Evolutionary conservation across 2,329 filamentous ascomycete genomes (phyloP).

Genomic region (Didymella sp.): DNA sequence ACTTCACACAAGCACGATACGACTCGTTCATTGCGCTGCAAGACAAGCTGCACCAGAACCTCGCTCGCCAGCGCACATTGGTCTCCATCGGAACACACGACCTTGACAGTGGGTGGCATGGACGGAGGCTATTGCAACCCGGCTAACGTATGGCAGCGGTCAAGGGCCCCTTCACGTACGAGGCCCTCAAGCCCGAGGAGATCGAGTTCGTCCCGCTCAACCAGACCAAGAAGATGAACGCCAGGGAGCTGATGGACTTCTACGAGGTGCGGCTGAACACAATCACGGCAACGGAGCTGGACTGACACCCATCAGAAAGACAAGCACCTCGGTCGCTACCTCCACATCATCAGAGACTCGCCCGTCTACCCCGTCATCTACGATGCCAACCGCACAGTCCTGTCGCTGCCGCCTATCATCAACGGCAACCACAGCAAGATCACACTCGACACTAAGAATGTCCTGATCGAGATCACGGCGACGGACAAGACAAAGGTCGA

Average conservation of each 20-base stretch:
- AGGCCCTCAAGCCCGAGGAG: constrained; percentile 87
- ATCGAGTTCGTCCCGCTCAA: constrained; percentile 92
- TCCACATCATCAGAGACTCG: constrained; percentile 93
- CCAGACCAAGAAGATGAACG: constrained; percentile 87
- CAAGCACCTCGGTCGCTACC: constrained; percentile 85
- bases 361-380: constrained; percentile 96
- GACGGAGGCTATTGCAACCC: too few species aligned
- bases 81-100: constrained; percentile 99
- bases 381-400: constrained; percentile 84
- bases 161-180: constrained; percentile 94
- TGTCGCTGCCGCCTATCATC: constrained; percentile 96
- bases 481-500: constrained; percentile 96
- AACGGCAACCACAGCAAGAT: constrained; percentile 98
- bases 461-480: constrained; percentile 97
- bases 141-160: too few species aligned
- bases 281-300: not conserved
- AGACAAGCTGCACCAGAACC: constrained; percentile 96
- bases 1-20: constrained; percentile 89
- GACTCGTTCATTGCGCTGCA: constrained; percentile 97
- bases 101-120: too few species aligned
- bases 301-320: constrained; percentile 67
- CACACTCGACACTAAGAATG: constrained; percentile 84
- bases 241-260: constrained; percentile 87
- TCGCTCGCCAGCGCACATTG: constrained; percentile 89
- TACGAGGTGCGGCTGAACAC: constrained; percentile 66